These are phyloP conservation scores for Allomyces javanicus DNA, from an alignment of 192 early-diverging fungal species.

Conservation along the genomic window DNA sequence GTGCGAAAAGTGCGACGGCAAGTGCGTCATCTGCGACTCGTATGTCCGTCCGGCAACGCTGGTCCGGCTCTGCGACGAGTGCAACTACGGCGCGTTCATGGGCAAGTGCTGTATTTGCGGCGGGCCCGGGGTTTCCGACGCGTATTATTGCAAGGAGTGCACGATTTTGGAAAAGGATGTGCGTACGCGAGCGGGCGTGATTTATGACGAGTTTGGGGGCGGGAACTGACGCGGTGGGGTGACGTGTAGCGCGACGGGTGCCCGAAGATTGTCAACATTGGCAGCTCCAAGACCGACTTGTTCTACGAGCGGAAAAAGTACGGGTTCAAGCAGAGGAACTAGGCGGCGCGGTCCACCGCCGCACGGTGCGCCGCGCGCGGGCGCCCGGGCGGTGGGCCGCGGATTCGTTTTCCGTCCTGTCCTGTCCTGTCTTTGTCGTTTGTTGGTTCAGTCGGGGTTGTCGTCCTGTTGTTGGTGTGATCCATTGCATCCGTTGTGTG, in stretches of 20 bases:
- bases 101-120: slow-evolving; percentile 84
- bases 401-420: too few species aligned
- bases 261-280: slow-evolving; percentile 94
- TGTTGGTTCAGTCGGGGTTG: too few species aligned
- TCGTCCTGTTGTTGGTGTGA: too few species aligned
- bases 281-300: slow-evolving; percentile 70
- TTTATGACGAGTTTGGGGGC: neutral
- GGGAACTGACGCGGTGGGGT: neutral
- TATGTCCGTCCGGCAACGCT: slow-evolving; percentile 74
- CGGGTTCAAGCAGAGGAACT: slow-evolving; percentile 45
- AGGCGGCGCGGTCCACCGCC: too few species aligned
- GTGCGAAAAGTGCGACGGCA: slow-evolving; percentile 75
- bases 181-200: slow-evolving; percentile 8
- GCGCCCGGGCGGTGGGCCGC: too few species aligned
- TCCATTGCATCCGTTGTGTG: too few species aligned
- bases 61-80: slow-evolving; percentile 87
- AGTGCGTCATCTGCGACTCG: slow-evolving; percentile 91
- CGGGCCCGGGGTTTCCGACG: slow-evolving; percentile 70
- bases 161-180: slow-evolving; percentile 80
- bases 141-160: slow-evolving; percentile 86
- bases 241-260: slow-evolving; percentile 65
- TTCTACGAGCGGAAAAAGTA: slow-evolving; percentile 90
- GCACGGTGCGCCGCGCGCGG: too few species aligned
- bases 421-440: too few species aligned
- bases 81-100: slow-evolving; percentile 83